Conservation (phyloP, 2,329 filamentous ascomycete species). For the Diaporthe batatas region DNA sequence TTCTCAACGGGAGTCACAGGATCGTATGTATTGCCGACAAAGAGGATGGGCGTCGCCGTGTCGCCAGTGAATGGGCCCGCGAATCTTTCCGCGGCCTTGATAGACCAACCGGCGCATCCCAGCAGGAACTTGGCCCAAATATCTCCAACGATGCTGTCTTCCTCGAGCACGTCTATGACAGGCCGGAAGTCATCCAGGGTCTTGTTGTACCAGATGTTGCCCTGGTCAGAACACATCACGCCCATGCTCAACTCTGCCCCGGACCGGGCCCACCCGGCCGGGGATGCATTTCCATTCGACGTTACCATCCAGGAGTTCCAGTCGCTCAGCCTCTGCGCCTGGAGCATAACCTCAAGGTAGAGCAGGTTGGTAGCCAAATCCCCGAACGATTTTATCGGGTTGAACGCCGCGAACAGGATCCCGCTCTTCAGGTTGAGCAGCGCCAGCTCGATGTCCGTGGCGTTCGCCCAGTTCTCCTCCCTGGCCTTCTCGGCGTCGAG, state of each 20-base stretch:
- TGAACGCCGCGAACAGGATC: slow-evolving; percentile 17
- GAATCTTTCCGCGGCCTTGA: slow-evolving; percentile 40
- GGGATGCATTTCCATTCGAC: not conserved
- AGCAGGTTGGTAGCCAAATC: not conserved
- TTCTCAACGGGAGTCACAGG: slow-evolving; percentile 42
- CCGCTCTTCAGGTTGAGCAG: slow-evolving; percentile 35
- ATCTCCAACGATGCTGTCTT: slow-evolving; percentile 38
- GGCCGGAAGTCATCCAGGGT: slow-evolving; percentile 38
- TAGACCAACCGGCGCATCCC: slow-evolving; percentile 40
- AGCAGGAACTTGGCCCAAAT: slow-evolving; percentile 37
- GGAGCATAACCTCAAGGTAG: not conserved
- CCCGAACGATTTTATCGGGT: not conserved
- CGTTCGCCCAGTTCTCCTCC: slow-evolving; percentile 44
- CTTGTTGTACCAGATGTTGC: slow-evolving; percentile 42
- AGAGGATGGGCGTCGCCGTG: slow-evolving; percentile 42
- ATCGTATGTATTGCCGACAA: slow-evolving; percentile 43
- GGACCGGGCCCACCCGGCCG: not conserved
- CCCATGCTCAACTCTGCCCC: slow-evolving; percentile 34
- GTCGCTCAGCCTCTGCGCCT: not conserved
- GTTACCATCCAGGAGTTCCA: not conserved
- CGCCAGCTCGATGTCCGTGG: slow-evolving; percentile 40
- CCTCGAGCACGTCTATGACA: slow-evolving; percentile 32
- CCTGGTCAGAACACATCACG: slow-evolving; percentile 40
- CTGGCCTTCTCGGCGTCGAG: slow-evolving; percentile 43
- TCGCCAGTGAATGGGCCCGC: slow-evolving; percentile 40